These are phyloP conservation scores for Pyropia yezoensis DNA, from an alignment of 23 red algal species.

Conservation along the genomic window DNA sequence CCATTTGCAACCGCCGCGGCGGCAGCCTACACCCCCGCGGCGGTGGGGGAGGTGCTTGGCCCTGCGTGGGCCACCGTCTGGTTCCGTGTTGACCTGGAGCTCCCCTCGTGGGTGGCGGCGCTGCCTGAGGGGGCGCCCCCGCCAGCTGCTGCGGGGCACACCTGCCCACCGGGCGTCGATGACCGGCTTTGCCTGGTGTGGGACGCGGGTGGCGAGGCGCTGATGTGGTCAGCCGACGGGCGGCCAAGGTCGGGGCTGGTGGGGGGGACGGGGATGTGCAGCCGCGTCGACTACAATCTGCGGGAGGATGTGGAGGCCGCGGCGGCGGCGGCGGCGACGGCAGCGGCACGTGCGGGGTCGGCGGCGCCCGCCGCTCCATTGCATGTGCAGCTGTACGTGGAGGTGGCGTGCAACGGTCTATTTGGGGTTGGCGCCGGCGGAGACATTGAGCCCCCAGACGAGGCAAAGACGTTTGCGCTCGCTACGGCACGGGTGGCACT, in stretches of 20 bases:
- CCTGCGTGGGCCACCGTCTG: conserved; percentile 57
- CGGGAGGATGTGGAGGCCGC: conserved; percentile 2
- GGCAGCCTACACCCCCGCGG: not conserved
- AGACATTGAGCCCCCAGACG: conserved; percentile 65
- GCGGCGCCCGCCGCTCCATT: too few relatives aligned
- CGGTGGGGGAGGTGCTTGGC: conserved; percentile 51
- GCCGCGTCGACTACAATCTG: conserved; percentile 40
- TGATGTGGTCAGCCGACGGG: conserved; percentile 41
- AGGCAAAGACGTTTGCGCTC: conserved; percentile 32
- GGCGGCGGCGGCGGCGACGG: conserved; percentile 8
- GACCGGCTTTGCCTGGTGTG: conserved; percentile 44
- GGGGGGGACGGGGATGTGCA: conserved; percentile 38
- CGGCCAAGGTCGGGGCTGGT: conserved; percentile 40
- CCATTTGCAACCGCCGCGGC: too few relatives aligned
- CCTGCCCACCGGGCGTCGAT: not conserved
- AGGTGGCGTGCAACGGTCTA: conserved; percentile 80
- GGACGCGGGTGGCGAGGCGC: conserved; percentile 65
- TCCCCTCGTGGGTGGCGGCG: conserved; percentile 13
- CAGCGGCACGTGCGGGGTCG: not conserved
- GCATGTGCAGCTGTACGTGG: conserved; percentile 35
- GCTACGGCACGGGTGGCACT: conserved; percentile 37
- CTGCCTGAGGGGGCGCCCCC: not conserved
- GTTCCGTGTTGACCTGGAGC: conserved; percentile 35
- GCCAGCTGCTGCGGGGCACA: not conserved
- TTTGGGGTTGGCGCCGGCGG: conserved; percentile 77